phyloP scores from a whole-genome alignment of 768 basidiomycete genomes.

The Wakefieldia striispora region DNA sequence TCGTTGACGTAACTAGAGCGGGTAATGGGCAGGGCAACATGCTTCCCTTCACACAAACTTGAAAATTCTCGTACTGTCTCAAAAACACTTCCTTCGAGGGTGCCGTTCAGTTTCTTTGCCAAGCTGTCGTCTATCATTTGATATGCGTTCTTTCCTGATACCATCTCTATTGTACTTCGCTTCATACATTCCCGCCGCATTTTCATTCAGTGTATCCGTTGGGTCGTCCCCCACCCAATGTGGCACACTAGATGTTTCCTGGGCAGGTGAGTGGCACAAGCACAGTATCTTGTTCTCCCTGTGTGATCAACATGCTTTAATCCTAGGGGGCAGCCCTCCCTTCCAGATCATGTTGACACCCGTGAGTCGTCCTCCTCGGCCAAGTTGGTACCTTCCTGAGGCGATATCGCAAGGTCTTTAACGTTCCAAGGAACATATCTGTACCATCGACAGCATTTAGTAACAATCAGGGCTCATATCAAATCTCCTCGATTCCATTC shows the following conservation, averaged over 20 bases:
- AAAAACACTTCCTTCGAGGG: constrained; percentile 5
- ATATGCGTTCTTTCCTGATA: constrained; percentile 29
- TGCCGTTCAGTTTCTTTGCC: constrained; percentile 5
- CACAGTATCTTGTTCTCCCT: neutral
- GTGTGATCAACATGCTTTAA: constrained; percentile 1
- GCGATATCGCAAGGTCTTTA: constrained; percentile 43
- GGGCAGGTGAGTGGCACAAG: constrained; percentile 52
- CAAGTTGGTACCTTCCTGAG: constrained; percentile 2
- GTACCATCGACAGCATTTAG: constrained; percentile 55
- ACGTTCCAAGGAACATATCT: constrained; percentile 49
- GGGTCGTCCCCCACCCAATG: constrained; percentile 55
- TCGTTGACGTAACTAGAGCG: constrained; percentile 19
- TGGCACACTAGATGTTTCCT: constrained; percentile 56
- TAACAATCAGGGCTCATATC: constrained; percentile 53
- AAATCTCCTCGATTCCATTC: constrained; percentile 43
- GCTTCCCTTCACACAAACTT: constrained; percentile 2
- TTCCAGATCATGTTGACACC: constrained; percentile 50
- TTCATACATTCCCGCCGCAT: constrained; percentile 18
- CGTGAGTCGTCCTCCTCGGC: constrained; percentile 32
- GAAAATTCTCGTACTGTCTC: constrained; percentile 3
- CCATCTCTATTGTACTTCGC: constrained; percentile 22
- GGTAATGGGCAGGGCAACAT: neutral
- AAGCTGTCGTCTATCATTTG: constrained; percentile 17
- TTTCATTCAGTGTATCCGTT: constrained; percentile 47
- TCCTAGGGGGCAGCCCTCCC: constrained; percentile 56